These are phyloP conservation scores for Russula virescens DNA, from an alignment of 768 basidiomycete species.

Conservation along the genomic window DNA sequence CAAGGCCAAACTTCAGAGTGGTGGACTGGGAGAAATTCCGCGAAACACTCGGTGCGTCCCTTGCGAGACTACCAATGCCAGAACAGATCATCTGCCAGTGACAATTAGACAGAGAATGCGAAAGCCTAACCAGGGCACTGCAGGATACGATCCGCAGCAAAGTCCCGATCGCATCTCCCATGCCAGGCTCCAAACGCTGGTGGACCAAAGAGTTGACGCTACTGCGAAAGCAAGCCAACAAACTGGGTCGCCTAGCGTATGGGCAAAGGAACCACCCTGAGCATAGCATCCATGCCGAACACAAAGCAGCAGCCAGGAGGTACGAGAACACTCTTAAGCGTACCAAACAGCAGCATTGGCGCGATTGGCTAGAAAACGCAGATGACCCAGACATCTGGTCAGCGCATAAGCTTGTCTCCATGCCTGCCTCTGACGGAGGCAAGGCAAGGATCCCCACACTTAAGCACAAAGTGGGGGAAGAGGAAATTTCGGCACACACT, in stretches of 20 bases:
- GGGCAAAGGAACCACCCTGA: not conserved
- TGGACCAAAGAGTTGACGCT: constrained; percentile 3
- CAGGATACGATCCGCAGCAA: not conserved
- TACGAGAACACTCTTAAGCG: not conserved
- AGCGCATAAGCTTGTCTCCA: not conserved
- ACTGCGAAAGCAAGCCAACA: not conserved
- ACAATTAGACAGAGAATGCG: not conserved
- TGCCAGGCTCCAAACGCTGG: not conserved
- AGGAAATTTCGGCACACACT: not conserved
- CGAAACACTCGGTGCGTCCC: accelerated
- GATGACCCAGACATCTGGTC: not conserved
- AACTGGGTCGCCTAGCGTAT: not conserved
- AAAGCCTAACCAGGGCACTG: not conserved
- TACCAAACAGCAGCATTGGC: not conserved
- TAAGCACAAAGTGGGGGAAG: not conserved
- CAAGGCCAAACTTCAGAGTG: not conserved
- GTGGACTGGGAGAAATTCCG: not conserved
- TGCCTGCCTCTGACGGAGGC: not conserved
- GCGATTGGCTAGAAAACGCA: not conserved
- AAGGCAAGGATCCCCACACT: not conserved
- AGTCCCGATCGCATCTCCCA: not conserved
- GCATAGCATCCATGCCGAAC: constrained; percentile 2
- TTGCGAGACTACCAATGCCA: not conserved
- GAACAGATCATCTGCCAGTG: not conserved
- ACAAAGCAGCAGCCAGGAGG: not conserved